A percentile compares a stretch with the other conserved stretches of the same genome.
These are phyloP conservation scores for Puccinellia tenuiflora DNA, from an alignment of 176 grass and related monocot genomes.

Conservation along the genomic window DNA sequence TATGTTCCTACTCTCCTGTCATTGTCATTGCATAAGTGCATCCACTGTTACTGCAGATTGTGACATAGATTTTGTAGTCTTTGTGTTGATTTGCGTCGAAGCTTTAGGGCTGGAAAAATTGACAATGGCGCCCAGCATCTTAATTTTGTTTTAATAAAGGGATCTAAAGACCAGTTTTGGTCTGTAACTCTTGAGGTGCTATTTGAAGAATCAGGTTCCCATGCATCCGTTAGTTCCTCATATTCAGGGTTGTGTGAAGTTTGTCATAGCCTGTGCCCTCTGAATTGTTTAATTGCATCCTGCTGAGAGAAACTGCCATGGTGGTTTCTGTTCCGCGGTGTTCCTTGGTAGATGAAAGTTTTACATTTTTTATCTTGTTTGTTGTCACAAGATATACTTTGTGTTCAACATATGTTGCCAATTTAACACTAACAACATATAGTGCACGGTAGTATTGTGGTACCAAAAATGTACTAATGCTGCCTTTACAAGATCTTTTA, in stretches of 20 bases:
- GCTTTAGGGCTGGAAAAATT: background rate
- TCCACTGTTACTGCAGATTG: slow-evolving; percentile 15
- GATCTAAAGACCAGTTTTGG: background rate
- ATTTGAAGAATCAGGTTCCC: background rate
- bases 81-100: background rate
- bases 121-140: background rate
- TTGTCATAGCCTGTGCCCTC: background rate
- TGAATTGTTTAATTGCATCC: slow-evolving; percentile 7
- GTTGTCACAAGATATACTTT: no score
- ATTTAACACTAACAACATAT: no score
- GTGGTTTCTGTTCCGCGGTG: slow-evolving; percentile 5
- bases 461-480: no score
- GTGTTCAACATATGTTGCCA: no score
- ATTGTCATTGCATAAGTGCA: slow-evolving; percentile 3
- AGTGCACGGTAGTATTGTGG: no score
- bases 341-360: no score
- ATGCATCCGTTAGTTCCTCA: background rate
- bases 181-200: background rate
- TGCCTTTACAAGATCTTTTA: no score
- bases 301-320: background rate
- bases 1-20: slow-evolving; percentile 18
- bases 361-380: no score
- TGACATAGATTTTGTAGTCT: slow-evolving; percentile 22
- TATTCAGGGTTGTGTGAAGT: background rate
- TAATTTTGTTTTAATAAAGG: background rate